Evolutionary conservation across 2,329 filamentous ascomycete species (phyloP).

Genomic region (Ilyonectria robusta): DNA sequence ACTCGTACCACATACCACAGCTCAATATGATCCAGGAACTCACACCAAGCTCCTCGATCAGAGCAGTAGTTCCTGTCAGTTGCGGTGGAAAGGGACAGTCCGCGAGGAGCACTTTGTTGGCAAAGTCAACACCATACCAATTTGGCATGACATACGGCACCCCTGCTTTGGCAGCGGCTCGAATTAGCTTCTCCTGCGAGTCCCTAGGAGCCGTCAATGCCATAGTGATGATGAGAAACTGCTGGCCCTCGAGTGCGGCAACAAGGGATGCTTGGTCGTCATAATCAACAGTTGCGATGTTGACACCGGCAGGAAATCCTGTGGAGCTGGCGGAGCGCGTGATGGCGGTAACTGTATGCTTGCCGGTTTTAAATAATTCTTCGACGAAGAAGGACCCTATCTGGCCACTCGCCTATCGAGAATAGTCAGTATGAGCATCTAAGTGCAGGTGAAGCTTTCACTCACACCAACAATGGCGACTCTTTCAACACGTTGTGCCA

Average conservation of each 20-base stretch:
- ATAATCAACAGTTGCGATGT: conserved; percentile 60
- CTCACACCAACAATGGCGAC: conserved; percentile 65
- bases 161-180: conserved; percentile 68
- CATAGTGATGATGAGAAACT: conserved; percentile 71
- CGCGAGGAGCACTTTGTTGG: conserved; percentile 54
- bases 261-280: conserved; percentile 60
- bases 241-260: conserved; percentile 65
- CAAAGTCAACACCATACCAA: conserved; percentile 58
- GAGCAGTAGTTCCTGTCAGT: conserved; percentile 37
- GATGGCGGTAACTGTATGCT: conserved; percentile 66
- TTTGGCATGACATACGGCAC: conserved; percentile 71
- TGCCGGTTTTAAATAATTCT: conserved; percentile 61
- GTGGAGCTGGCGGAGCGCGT: conserved; percentile 59
- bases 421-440: background rate
- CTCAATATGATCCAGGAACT: conserved; percentile 64
- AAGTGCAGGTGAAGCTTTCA: conserved; percentile 12
- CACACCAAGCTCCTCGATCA: conserved; percentile 56
- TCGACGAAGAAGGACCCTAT: conserved; percentile 56
- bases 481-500: conserved; percentile 49
- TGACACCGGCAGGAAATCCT: conserved; percentile 61
- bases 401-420: conserved; percentile 57
- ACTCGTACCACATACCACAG: conserved; percentile 71
- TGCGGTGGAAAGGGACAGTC: conserved; percentile 37
- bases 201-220: conserved; percentile 58
- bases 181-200: conserved; percentile 64